These are phyloP conservation scores for Melianthus villosus DNA, from an alignment of 441 rosid genomes.

Conservation along the genomic window DNA sequence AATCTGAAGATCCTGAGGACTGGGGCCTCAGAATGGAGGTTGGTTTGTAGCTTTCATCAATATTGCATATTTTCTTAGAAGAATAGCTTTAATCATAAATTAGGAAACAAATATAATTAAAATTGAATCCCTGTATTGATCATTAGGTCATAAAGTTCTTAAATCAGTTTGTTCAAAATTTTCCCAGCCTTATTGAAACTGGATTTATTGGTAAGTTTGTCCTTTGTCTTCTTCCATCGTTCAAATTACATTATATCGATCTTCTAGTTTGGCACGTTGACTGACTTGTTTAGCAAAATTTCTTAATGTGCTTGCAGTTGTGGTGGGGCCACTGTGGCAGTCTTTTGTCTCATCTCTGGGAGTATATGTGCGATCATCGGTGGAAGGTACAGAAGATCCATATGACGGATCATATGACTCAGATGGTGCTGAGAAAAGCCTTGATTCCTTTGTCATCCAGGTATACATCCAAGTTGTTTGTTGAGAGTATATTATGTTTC, in stretches of 20 bases:
- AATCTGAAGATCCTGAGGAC: slow-evolving; percentile 82
- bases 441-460: slow-evolving; percentile 86
- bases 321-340: slow-evolving; percentile 78
- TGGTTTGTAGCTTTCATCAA: slow-evolving; percentile 12
- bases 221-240: neutral
- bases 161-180: slow-evolving; percentile 82
- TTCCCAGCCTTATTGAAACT: slow-evolving; percentile 45
- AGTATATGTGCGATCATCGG: slow-evolving; percentile 56
- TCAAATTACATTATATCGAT: neutral
- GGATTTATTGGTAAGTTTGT: slow-evolving; percentile 52
- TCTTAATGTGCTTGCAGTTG: slow-evolving; percentile 30
- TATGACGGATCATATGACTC: slow-evolving; percentile 82
- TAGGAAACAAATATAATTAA: slow-evolving; percentile 4
- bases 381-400: slow-evolving; percentile 64
- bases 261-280: slow-evolving; percentile 2
- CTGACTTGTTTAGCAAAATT: slow-evolving; percentile 4
- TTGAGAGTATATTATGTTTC: too few relatives aligned
- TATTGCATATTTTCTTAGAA: slow-evolving; percentile 4
- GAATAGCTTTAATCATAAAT: neutral
- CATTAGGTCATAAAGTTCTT: slow-evolving; percentile 75
- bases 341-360: slow-evolving; percentile 62
- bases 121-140: slow-evolving; percentile 4
- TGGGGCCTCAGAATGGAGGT: slow-evolving; percentile 96
- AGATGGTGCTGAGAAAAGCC: slow-evolving; percentile 87
- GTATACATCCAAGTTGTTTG: slow-evolving; percentile 25